Evolutionary conservation across 768 basidiomycete genomes (phyloP).

Genomic region (Auricularia auricula-judae): DNA sequence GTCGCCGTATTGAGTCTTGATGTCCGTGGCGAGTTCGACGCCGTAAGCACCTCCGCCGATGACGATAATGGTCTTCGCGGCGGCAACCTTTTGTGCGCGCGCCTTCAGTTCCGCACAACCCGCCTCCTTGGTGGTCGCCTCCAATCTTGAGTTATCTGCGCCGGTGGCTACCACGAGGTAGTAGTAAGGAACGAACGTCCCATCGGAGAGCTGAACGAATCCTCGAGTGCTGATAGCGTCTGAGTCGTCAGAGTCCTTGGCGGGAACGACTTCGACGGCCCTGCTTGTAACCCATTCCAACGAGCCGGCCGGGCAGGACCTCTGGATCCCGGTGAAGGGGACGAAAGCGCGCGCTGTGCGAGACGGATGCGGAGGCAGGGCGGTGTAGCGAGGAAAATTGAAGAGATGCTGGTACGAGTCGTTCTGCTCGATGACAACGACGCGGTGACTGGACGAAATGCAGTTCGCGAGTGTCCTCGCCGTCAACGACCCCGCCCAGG

Average conservation of each 20-base stretch:
- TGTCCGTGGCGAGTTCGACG: slow-evolving; percentile 58
- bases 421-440: slow-evolving; percentile 51
- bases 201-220: no score
- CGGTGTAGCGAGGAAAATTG: slow-evolving; percentile 46
- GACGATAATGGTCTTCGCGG: slow-evolving; percentile 42
- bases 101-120: slow-evolving; percentile 39
- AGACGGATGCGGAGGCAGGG: slow-evolving; percentile 37
- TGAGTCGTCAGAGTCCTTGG: slow-evolving; percentile 12
- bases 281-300: slow-evolving; percentile 13
- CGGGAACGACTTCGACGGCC: slow-evolving; percentile 13
- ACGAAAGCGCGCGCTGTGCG: slow-evolving; percentile 56
- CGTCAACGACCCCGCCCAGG: slow-evolving; percentile 34
- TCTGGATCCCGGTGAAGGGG: slow-evolving; percentile 41
- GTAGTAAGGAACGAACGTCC: no score
- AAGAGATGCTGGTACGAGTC: slow-evolving; percentile 34
- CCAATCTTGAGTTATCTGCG: slow-evolving; percentile 15
- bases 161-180: slow-evolving; percentile 44
- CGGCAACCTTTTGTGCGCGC: slow-evolving; percentile 37
- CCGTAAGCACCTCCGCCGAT: slow-evolving; percentile 68
- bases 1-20: slow-evolving; percentile 40
- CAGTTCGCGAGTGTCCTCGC: slow-evolving; percentile 27
- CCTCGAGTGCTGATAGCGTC: no score
- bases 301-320: slow-evolving; percentile 15
- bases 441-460: slow-evolving; percentile 40
- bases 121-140: slow-evolving; percentile 20